Percentiles rank a stretch among this genome's conserved stretches.
Conservation (phyloP, 2,329 filamentous ascomycete genomes). For the Microdochium nivale region DNA sequence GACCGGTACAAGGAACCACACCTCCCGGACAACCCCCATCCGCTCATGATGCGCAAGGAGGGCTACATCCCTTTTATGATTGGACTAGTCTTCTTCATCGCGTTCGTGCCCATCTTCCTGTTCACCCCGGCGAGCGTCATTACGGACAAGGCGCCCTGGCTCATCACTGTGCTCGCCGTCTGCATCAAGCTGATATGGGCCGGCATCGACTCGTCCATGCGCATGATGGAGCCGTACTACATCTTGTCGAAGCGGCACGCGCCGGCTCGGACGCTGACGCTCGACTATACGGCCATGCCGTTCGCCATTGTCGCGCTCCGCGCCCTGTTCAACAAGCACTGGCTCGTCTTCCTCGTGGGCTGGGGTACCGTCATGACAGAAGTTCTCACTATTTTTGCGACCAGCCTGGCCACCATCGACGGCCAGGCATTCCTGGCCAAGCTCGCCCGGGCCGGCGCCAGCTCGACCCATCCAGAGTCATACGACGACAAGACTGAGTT, state of each 20-base stretch:
- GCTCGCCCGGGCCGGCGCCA: constrained; percentile 5
- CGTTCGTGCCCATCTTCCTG: constrained; percentile 51
- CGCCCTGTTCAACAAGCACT: constrained; percentile 55
- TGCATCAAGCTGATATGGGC: constrained; percentile 61
- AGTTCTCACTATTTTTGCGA: constrained; percentile 60
- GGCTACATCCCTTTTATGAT: constrained; percentile 54
- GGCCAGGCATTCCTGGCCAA: constrained; percentile 48
- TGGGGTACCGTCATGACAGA: constrained; percentile 66
- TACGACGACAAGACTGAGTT: constrained; percentile 26
- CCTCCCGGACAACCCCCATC: constrained; percentile 54
- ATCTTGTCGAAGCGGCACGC: constrained; percentile 59
- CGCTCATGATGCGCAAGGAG: constrained; percentile 54
- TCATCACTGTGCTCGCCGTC: constrained; percentile 57
- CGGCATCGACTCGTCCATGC: constrained; percentile 58
- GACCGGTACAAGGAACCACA: constrained; percentile 40
- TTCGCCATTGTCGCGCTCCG: constrained; percentile 56
- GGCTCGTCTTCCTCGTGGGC: constrained; percentile 59
- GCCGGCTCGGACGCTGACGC: constrained; percentile 53
- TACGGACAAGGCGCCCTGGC: constrained; percentile 55
- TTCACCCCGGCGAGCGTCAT: constrained; percentile 47
- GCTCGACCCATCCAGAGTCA: constrained; percentile 6
- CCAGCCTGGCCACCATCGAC: constrained; percentile 56
- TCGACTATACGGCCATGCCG: constrained; percentile 66
- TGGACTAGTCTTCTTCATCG: constrained; percentile 46
- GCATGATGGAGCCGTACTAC: constrained; percentile 69